phyloP scores from a whole-genome alignment of 495 filamentous ascomycete species.

The Neurospora africana region DNA sequence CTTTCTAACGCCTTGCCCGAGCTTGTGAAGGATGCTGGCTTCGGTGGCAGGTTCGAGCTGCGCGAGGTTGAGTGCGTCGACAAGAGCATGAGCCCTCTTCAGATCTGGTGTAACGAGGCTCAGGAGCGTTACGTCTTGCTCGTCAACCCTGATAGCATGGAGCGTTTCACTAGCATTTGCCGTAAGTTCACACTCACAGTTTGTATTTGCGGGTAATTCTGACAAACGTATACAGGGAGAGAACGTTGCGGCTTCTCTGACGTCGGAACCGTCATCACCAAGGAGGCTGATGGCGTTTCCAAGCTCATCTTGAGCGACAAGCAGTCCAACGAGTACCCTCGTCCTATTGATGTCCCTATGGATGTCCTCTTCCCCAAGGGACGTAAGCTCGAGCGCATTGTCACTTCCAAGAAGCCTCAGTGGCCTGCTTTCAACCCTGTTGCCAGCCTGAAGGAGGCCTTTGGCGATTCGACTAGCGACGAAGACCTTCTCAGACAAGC shows the following conservation, averaged over 20 bases:
- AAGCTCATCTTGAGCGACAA: conserved; percentile 72
- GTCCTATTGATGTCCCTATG: conserved; percentile 85
- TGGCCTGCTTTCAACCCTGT: conserved; percentile 63
- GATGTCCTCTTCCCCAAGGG: conserved; percentile 84
- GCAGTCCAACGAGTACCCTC: conserved; percentile 64
- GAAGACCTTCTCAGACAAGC: conserved; percentile 65
- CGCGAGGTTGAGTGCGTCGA: conserved; percentile 86
- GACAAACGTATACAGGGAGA: conserved; percentile 29
- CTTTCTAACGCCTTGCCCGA: conserved; percentile 83
- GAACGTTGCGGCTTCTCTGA: conserved; percentile 93
- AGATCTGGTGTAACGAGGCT: conserved; percentile 96
- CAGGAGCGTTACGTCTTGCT: conserved; percentile 91
- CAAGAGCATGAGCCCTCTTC: conserved; percentile 80
- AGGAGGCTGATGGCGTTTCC: conserved; percentile 49
- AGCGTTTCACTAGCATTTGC: conserved; percentile 75
- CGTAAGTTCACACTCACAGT: conserved; percentile 26
- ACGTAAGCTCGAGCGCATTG: conserved; percentile 70
- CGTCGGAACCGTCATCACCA: conserved; percentile 67
- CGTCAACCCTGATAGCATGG: conserved; percentile 66
- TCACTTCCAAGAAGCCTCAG: conserved; percentile 58
- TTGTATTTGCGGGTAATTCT: conserved; percentile 1
- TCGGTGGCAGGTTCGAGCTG: conserved; percentile 83
- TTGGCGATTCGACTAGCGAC: conserved; percentile 41
- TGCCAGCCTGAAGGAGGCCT: conserved; percentile 29
- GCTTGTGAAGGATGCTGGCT: conserved; percentile 79